Conservation (phyloP, 352 stramenopile species). For the Phytophthora ohioensis region DNA sequence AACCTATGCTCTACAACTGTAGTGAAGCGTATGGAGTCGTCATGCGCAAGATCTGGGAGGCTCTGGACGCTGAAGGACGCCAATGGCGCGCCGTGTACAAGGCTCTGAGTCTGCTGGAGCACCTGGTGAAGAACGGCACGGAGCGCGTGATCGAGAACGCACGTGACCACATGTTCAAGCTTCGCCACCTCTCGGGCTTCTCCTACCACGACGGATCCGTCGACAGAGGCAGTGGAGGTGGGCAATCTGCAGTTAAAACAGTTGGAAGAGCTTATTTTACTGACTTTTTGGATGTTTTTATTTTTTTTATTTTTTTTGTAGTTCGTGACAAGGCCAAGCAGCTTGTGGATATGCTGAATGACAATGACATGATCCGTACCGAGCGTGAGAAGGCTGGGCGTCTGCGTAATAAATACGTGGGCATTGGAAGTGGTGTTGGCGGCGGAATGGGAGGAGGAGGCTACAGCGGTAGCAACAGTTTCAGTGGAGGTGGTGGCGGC, state of each 20-base stretch:
- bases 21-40: slow-evolving; percentile 91
- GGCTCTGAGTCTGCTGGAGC: slow-evolving; percentile 94
- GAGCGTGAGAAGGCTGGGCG: slow-evolving; percentile 88
- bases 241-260: neutral
- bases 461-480: slow-evolving; percentile 52
- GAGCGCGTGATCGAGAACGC: slow-evolving; percentile 98
- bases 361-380: slow-evolving; percentile 90
- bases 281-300: slow-evolving; percentile 19
- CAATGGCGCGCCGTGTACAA: slow-evolving; percentile 99
- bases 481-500: slow-evolving; percentile 44
- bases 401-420: slow-evolving; percentile 90
- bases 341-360: slow-evolving; percentile 88
- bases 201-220: slow-evolving; percentile 89
- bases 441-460: slow-evolving; percentile 45
- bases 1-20: slow-evolving; percentile 22
- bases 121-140: slow-evolving; percentile 98
- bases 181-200: slow-evolving; percentile 88
- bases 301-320: slow-evolving; percentile 24
- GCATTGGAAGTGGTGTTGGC: slow-evolving; percentile 74
- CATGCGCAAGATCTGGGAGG: slow-evolving; percentile 97
- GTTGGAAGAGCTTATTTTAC: slow-evolving; percentile 15
- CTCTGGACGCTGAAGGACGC: slow-evolving; percentile 86
- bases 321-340: slow-evolving; percentile 92
- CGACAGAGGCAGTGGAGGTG: slow-evolving; percentile 88
- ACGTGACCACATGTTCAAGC: slow-evolving; percentile 94